Evolutionary conservation across 2,329 filamentous ascomycete species (phyloP).

Genomic region (Leptographium radiaticola): DNA sequence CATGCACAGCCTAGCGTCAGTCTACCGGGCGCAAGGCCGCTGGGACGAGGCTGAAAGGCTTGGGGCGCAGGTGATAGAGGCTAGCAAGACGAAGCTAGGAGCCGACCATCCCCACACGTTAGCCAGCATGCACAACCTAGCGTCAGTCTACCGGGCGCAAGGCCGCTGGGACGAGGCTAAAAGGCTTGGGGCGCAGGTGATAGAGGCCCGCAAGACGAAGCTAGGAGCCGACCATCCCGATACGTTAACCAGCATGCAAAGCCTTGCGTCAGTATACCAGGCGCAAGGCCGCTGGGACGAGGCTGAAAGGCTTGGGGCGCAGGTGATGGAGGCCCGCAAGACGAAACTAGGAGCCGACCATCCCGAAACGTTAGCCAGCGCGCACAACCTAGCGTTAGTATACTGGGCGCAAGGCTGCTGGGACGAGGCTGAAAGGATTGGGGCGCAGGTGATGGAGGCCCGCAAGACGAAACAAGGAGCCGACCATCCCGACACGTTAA

Average conservation of each 20-base stretch:
- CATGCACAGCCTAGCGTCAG: neutral
- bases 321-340: neutral
- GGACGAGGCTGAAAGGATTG: no score
- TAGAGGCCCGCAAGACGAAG: no score
- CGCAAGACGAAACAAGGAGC: no score
- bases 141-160: neutral
- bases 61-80: neutral
- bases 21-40: neutral
- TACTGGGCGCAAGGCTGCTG: neutral
- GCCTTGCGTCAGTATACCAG: neutral
- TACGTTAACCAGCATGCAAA: no score
- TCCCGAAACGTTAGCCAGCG: neutral
- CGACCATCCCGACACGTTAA: no score
- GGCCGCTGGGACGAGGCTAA: neutral
- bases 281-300: slow-evolving; percentile 3
- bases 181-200: no score
- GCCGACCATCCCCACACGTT: slow-evolving; percentile 2
- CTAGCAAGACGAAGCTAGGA: neutral
- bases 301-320: slow-evolving; percentile 5
- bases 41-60: slow-evolving; percentile 9
- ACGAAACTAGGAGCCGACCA: slow-evolving; percentile 1
- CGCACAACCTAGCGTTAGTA: neutral
- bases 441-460: no score
- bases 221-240: no score
- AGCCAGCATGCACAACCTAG: neutral